Base-by-base conservation (phyloP, 1,139 yeast genomes). In the Yamadazyma songkhlaensis region DNA sequence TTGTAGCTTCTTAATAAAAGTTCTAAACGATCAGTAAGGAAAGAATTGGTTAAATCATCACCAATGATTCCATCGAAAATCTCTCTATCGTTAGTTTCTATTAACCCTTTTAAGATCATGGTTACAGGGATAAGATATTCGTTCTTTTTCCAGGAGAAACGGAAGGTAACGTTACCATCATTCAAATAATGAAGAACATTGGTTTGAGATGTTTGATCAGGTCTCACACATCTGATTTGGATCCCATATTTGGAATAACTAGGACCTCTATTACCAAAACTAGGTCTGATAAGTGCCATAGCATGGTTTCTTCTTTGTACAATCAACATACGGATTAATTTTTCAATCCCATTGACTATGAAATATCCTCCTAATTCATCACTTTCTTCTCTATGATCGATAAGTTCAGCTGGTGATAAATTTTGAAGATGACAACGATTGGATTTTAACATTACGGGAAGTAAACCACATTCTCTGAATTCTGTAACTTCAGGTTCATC, bases 291-390 rank as follows among this genome's bases (percentile, higher is more conserved):
- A 51, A 92, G 81, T 8, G 97, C 97, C 96, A 92, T 88, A 14
- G 97, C 95, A 59, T 89, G 97, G 62, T 94, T 92, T 63, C 98
- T 78, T 64, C 97, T 84, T 67, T 92, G 98, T 14, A 92, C 97
- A 70, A 92, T 89, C 62, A 94, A 79, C 97, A 92, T 88, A 67
- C 98, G 87, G 54, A 92, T 81, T 53, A 92, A 73, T 64, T 92
- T 94, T 62, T 92, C 99, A 51, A 90, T 89, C 71, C 98, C 99
- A 59, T 92, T 92, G 42, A 92, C 92, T 49, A 92, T 79, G 60
- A 94, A 92, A 62, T 92, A 92, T 25, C 98, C 99, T 45, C 99
- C 98, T 45, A 89, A 68, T 60, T 92, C 99, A 59, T 94, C 98
- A 31, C 89, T 77, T 62, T 94, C 98, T 64, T 92, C 99, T 57